Conservation (phyloP, 257 asterid species). For the Fraxinus americana region DNA sequence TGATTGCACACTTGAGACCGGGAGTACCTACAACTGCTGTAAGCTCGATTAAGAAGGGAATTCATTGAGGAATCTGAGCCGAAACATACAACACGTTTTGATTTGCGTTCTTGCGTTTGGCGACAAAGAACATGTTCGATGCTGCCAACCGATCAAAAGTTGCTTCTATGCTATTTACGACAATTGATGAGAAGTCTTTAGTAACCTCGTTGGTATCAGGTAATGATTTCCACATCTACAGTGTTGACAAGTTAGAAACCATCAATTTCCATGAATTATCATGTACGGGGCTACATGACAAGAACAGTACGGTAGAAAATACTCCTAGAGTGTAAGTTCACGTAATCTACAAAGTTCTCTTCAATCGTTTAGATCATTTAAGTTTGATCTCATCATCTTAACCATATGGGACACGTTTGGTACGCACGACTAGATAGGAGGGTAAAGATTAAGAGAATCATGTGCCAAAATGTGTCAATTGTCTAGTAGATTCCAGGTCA, state of each 20-base stretch:
- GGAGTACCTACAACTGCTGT: constrained; percentile 75
- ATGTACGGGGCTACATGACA: not conserved
- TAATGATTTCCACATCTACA: constrained; percentile 95
- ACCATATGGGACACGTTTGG: not conserved
- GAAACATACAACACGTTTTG: constrained; percentile 94
- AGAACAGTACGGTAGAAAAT: not conserved
- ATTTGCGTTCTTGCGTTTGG: constrained; percentile 87
- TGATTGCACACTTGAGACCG: constrained; percentile 90
- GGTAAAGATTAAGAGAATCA: not conserved
- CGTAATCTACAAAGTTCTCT: not conserved
- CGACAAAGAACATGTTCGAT: constrained; percentile 84
- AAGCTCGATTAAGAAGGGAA: constrained; percentile 85
- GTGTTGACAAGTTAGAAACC: constrained; percentile 7
- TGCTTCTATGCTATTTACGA: constrained; percentile 64
- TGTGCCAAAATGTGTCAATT: not conserved
- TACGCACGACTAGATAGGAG: not conserved
- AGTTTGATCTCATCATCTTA: not conserved
- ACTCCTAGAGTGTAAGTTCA: not conserved
- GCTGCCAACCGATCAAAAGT: constrained; percentile 72
- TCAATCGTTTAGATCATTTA: not conserved
- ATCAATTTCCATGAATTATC: constrained; percentile 18
- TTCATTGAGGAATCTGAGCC: constrained; percentile 79
- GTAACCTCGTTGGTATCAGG: constrained; percentile 93
- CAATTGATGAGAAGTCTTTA: constrained; percentile 74
- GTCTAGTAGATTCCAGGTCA: not conserved